Evolutionary conservation across 2,329 filamentous ascomycete species (phyloP), one percentile per base, ranked within the genome.

Genomic region (Harringtonia lauricola): DNA sequence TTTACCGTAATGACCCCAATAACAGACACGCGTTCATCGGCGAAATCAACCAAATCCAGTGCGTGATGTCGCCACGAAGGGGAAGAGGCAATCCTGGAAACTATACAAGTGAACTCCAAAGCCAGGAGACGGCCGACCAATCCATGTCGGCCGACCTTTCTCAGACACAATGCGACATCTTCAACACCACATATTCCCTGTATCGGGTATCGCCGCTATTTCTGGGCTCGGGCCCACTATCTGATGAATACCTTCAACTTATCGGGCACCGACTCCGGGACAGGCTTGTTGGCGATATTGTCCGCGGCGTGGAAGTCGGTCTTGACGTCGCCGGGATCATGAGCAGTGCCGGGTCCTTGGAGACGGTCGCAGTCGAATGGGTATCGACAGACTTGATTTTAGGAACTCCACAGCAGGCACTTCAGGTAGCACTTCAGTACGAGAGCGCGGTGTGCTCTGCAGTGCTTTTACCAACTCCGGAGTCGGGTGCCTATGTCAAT

Each of bases 101-200:
- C 9, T 7, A 12, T 34, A 18, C 15, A 15, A 13, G 17, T 10
- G 8, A 18, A 26, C 15, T n/a, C n/a, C 31, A 19, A 21, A 28
- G 19, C 21, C 15, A 22, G 8, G 31, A 10, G 15, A 8, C n/a
- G 6, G 4, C 13, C 33, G 33, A 30, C 24, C 13, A 24, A 12
- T 29, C 33, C 8, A 30, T 33, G 8, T 10, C 22, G 8, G 19
- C 18, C 24, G 38, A 43, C 13, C 47, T 64, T 21, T 65, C 66
- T 3, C 21, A 15, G 14, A 12, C 35, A 13, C 29, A 38, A 34
- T 45, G 46, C 45, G 39, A 47, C 28, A 34, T 79, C 56, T 75
- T 74, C 62, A 72, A 75, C 59, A 76, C 70, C 1, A 76, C 73
- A 14, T 79, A 76, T 49, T 72, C 74, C 4, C 69, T 69, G 7